Percentiles rank a stretch among this genome's conserved stretches.
Evolutionary conservation across 139 green algal species (phyloP).

Genomic region (Chlamydomonas eustigma): DNA sequence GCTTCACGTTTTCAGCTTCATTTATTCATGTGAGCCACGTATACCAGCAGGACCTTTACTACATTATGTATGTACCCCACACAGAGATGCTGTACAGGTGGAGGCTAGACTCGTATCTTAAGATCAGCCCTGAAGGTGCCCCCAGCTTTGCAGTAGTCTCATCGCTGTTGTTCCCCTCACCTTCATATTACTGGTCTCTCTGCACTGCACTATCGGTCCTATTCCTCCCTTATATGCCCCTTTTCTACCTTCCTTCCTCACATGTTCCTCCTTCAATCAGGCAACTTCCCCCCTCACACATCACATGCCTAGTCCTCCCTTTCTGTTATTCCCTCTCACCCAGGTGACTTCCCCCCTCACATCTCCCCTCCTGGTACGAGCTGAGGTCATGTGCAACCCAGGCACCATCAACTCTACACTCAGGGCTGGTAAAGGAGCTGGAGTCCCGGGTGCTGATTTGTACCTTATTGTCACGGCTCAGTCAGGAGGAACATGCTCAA

Average conservation of each 20-base stretch:
- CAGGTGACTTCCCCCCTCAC: not conserved
- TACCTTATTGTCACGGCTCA: slow-evolving; percentile 1
- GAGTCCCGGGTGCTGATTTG: not conserved
- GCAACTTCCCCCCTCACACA: not conserved
- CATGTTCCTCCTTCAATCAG: not conserved
- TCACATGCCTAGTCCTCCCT: no score
- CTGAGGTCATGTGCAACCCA: not conserved
- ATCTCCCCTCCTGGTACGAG: not conserved
- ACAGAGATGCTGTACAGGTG: no score
- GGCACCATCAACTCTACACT: not conserved
- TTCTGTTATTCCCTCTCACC: not conserved
- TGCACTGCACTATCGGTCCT: not conserved
- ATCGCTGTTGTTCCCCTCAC: not conserved
- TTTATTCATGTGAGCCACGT: no score
- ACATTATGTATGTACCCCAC: no score
- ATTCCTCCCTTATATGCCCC: not conserved
- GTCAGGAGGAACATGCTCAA: not conserved
- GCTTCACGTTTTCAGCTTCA: no score
- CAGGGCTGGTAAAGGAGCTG: not conserved
- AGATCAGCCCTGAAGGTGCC: no score
- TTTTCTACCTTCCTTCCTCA: not conserved
- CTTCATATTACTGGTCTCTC: not conserved
- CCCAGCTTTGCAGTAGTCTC: not conserved
- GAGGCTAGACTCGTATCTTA: no score
- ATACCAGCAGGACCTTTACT: no score